Evolutionary conservation across 768 basidiomycete genomes (phyloP).

Genomic region (Lyophyllum decastes): DNA sequence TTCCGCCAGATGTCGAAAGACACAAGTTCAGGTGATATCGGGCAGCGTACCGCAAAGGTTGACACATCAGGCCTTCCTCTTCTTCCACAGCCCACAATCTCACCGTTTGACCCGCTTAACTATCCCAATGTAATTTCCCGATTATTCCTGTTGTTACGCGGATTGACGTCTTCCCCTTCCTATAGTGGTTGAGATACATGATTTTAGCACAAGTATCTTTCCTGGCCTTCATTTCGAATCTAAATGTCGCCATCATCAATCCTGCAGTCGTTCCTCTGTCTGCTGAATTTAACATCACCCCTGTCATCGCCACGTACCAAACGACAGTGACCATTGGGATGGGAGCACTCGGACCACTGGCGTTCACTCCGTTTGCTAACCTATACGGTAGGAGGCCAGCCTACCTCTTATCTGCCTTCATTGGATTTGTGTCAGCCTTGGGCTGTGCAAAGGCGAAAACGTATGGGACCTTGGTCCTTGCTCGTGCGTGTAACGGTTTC

Average conservation of each 20-base stretch:
- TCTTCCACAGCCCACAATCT: slow-evolving; percentile 40
- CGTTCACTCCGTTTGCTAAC: slow-evolving; percentile 41
- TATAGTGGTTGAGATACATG: slow-evolving; percentile 35
- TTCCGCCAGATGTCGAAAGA: too few species aligned
- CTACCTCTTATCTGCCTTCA: slow-evolving; percentile 32
- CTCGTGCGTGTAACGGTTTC: slow-evolving; percentile 38
- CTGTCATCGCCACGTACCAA: slow-evolving; percentile 40
- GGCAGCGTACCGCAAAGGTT: slow-evolving; percentile 20
- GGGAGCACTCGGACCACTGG: slow-evolving; percentile 34
- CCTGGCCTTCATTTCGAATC: slow-evolving; percentile 35
- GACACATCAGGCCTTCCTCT: slow-evolving; percentile 39
- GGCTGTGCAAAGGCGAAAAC: slow-evolving; percentile 31
- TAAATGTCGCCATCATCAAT: slow-evolving; percentile 39
- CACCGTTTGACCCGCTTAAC: slow-evolving; percentile 40
- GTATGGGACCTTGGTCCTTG: slow-evolving; percentile 32
- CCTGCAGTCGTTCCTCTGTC: slow-evolving; percentile 39
- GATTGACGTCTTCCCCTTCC: too few species aligned
- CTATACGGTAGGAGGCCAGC: slow-evolving; percentile 40
- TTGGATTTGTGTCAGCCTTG: background rate
- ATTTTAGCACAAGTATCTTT: slow-evolving; percentile 33
- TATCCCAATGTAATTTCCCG: slow-evolving; percentile 33
- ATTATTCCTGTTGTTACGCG: background rate
- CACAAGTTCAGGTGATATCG: too few species aligned
- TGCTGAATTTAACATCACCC: slow-evolving; percentile 34
- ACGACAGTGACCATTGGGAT: slow-evolving; percentile 38